Percentiles rank a stretch among this genome's conserved stretches.
Conservation (phyloP, 2,329 filamentous ascomycete species). For the Polychaeton citri region DNA sequence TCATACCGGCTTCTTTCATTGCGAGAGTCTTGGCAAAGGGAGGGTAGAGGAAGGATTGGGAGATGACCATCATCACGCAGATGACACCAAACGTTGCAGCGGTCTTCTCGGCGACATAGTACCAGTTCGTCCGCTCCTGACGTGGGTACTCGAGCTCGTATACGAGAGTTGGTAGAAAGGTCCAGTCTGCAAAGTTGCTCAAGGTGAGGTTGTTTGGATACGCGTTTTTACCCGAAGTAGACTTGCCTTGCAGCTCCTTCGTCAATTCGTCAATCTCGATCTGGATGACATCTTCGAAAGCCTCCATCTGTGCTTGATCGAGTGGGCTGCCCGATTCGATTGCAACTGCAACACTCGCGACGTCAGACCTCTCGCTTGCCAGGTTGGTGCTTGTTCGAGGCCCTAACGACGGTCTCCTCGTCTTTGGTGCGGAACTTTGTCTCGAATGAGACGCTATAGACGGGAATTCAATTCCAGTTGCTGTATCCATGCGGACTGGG, state of each 20-base stretch:
- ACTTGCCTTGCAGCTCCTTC: constrained; percentile 53
- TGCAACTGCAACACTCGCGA: constrained; percentile 47
- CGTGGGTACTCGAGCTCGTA: constrained; percentile 70
- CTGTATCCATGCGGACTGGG: constrained; percentile 3
- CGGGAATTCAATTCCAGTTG: background rate
- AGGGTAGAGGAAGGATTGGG: constrained; percentile 65
- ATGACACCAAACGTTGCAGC: constrained; percentile 59
- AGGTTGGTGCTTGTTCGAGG: constrained; percentile 31
- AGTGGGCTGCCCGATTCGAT: constrained; percentile 50
- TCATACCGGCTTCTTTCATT: constrained; percentile 54
- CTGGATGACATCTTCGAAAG: constrained; percentile 53
- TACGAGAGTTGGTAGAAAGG: constrained; percentile 60
- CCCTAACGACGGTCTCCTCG: constrained; percentile 22
- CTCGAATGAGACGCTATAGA: constrained; percentile 1
- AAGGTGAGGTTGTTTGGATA: constrained; percentile 60
- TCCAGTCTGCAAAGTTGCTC: constrained; percentile 56
- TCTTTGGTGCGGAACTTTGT: constrained; percentile 5
- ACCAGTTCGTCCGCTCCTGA: constrained; percentile 57
- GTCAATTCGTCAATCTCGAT: constrained; percentile 52
- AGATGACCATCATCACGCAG: constrained; percentile 66
- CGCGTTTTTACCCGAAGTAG: constrained; percentile 32
- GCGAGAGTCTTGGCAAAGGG: constrained; percentile 53
- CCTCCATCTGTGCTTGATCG: constrained; percentile 46
- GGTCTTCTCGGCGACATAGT: constrained; percentile 60
- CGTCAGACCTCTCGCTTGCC: constrained; percentile 37